Evolutionary conservation across 345 rosid species (phyloP).

Genomic region (Noccaea caerulescens): DNA sequence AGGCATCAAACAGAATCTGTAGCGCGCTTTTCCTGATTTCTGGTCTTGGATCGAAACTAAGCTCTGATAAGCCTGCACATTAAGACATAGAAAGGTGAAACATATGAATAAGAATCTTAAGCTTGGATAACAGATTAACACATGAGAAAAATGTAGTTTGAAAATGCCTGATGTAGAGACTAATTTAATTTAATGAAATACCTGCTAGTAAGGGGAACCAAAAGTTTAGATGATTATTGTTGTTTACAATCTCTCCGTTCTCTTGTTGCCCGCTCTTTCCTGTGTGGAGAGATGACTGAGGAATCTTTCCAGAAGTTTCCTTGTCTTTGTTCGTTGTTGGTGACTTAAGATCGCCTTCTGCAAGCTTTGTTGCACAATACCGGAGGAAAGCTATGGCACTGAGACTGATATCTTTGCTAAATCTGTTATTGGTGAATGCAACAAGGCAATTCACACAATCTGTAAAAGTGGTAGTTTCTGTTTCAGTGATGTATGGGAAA

Average conservation of each 20-base stretch:
- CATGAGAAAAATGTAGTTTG: conserved; percentile 2
- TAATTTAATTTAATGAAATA: conserved; percentile 40
- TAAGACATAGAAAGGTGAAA: conserved; percentile 21
- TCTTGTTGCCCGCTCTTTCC: conserved; percentile 65
- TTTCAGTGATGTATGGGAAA: conserved; percentile 95
- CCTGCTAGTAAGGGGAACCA: conserved; percentile 99
- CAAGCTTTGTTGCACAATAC: conserved; percentile 95
- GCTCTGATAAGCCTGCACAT: conserved; percentile 91
- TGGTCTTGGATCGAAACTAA: conserved; percentile 97
- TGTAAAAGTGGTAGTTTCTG: conserved; percentile 98
- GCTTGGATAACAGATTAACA: conserved; percentile 25
- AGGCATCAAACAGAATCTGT: conserved; percentile 86
- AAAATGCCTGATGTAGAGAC: conserved; percentile 26
- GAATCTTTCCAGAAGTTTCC: conserved; percentile 56
- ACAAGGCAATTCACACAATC: conserved; percentile 97
- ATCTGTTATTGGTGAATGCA: conserved; percentile 96
- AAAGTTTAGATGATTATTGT: conserved; percentile 81
- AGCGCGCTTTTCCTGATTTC: conserved; percentile 96
- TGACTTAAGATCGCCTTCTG: conserved; percentile 86
- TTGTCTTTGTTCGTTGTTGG: conserved; percentile 66
- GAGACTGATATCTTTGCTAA: conserved; percentile 91
- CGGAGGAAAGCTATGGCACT: conserved; percentile 92
- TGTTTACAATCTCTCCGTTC: conserved; percentile 64
- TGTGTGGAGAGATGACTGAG: conserved; percentile 57
- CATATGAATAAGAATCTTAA: conserved; percentile 28